These are phyloP conservation scores for Lophiostoma macrostomum DNA, from an alignment of 495 filamentous ascomycete species.

Conservation along the genomic window DNA sequence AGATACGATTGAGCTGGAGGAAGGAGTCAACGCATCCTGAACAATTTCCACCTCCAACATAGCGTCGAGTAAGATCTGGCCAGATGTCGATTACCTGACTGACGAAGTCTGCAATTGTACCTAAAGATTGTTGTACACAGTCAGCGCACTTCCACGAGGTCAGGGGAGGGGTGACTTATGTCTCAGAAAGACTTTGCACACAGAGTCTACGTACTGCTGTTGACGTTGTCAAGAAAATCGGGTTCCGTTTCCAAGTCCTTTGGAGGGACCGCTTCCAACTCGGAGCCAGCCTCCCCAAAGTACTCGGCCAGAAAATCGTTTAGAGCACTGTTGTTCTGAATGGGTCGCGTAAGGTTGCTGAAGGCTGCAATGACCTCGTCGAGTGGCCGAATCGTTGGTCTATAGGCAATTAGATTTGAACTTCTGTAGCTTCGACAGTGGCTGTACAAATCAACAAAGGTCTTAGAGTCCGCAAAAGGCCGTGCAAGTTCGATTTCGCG, in stretches of 20 bases:
- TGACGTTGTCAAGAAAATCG: constrained; percentile 30
- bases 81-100: constrained; percentile 36
- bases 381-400: constrained; percentile 32
- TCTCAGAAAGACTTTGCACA: too few relatives aligned
- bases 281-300: constrained; percentile 34
- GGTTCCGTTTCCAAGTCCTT: constrained; percentile 28
- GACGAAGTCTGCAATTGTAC: constrained; percentile 29
- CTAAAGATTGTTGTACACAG: too few relatives aligned
- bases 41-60: constrained; percentile 32
- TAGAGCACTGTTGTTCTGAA: constrained; percentile 33
- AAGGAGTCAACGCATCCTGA: constrained; percentile 34
- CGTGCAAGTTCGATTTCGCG: constrained; percentile 32
- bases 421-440: background rate
- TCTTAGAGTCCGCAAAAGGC: constrained; percentile 36
- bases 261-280: constrained; percentile 22
- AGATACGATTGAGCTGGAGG: constrained; percentile 34
- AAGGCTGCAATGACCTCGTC: constrained; percentile 34
- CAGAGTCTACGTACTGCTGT: constrained; percentile 28
- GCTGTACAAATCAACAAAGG: constrained; percentile 35
- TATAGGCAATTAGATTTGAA: background rate
- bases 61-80: constrained; percentile 34
- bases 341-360: constrained; percentile 26
- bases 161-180: too few relatives aligned
- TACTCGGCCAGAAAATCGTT: constrained; percentile 32
- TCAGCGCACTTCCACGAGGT: too few relatives aligned